phyloP scores from a whole-genome alignment of 768 basidiomycete genomes.

The Panaeolus cyanescens region DNA sequence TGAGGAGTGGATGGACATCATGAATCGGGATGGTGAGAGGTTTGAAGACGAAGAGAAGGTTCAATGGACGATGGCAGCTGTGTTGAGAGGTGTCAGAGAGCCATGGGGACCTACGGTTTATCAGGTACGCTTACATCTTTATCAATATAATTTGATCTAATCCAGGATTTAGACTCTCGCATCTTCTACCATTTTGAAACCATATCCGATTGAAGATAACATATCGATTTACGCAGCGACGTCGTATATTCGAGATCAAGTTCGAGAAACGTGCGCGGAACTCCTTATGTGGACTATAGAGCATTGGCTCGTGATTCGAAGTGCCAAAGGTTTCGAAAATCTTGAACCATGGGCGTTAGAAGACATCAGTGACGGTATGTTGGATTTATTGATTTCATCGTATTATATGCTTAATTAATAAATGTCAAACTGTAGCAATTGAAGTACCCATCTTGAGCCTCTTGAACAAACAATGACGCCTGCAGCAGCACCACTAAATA shows the following conservation, averaged over 20 bases:
- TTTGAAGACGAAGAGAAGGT: conserved; percentile 82
- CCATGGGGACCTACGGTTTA: conserved; percentile 70
- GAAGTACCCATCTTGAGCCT: no score
- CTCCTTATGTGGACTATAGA: conserved; percentile 74
- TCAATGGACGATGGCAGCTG: conserved; percentile 59
- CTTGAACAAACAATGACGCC: no score
- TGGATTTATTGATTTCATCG: no score
- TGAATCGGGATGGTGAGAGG: conserved; percentile 70
- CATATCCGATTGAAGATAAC: conserved; percentile 58
- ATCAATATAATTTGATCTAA: neutral
- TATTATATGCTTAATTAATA: conserved; percentile 24
- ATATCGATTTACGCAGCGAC: conserved; percentile 68
- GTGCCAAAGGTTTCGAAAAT: conserved; percentile 76
- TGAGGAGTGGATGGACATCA: conserved; percentile 71
- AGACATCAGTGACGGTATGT: conserved; percentile 73
- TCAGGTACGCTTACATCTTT: conserved; percentile 50
- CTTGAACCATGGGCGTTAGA: conserved; percentile 89
- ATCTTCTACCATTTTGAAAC: conserved; percentile 67
- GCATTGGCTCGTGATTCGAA: conserved; percentile 74
- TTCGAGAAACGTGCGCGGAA: conserved; percentile 72
- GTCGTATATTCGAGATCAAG: conserved; percentile 67
- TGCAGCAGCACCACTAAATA: no score
- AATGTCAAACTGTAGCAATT: conserved; percentile 87
- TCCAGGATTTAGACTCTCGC: conserved; percentile 64
- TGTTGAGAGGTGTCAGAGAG: conserved; percentile 64